phyloP scores from a whole-genome alignment of 2,329 filamentous ascomycete genomes.

The Metarhizium sp. region DNA sequence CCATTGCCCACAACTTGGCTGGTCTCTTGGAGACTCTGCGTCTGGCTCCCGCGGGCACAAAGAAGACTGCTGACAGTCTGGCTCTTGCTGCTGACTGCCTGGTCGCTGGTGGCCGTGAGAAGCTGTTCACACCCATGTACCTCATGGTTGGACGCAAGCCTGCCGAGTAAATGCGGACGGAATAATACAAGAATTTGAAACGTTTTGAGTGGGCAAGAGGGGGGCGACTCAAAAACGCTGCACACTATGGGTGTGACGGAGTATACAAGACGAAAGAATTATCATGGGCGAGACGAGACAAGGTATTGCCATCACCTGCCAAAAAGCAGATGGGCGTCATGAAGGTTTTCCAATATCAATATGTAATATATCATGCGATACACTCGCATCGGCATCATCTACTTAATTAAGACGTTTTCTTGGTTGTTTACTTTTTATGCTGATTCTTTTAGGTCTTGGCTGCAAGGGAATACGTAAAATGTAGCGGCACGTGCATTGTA shows the following conservation, averaged over 20 bases:
- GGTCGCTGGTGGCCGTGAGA: conserved; percentile 75
- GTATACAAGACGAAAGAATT: not conserved
- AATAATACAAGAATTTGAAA: not conserved
- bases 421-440: too few species aligned
- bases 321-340: conserved; percentile 3
- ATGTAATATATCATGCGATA: conserved; percentile 1
- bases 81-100: conserved; percentile 74
- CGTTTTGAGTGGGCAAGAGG: not conserved
- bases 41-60: conserved; percentile 72
- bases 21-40: conserved; percentile 66
- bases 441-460: too few species aligned
- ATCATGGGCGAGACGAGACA: not conserved
- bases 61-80: conserved; percentile 90
- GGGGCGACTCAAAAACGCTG: not conserved
- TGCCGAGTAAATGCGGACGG: conserved; percentile 6
- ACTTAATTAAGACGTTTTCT: too few species aligned
- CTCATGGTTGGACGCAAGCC: conserved; percentile 92
- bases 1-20: conserved; percentile 65
- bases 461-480: too few species aligned
- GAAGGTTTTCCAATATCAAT: not conserved
- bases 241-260: not conserved
- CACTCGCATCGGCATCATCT: not conserved
- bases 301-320: not conserved
- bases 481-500: too few species aligned
- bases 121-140: conserved; percentile 99